Evolutionary conservation across 129 eudicot genomes (phyloP).

Genomic region (Pittosporum tobira): DNA sequence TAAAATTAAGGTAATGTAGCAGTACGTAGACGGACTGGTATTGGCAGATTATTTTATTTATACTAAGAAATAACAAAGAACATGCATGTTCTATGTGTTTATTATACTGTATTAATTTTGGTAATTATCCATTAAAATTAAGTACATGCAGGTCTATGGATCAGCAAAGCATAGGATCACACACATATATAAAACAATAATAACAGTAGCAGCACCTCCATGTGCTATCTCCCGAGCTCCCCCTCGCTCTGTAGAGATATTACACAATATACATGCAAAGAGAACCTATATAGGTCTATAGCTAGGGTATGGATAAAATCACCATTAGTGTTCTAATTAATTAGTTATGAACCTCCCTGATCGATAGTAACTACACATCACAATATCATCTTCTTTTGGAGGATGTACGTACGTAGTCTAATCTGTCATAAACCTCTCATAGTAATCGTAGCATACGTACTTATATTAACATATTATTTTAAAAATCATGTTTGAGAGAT

Average conservation of each 20-base stretch:
- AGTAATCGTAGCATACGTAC: too few relatives aligned
- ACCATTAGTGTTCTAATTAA: too few relatives aligned
- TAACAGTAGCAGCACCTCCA: slow-evolving; percentile 34
- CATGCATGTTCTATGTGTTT: slow-evolving; percentile 2
- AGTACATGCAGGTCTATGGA: slow-evolving; percentile 43
- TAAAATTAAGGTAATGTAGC: neutral
- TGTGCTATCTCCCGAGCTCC: neutral
- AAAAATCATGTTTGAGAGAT: too few relatives aligned
- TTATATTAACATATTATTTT: too few relatives aligned
- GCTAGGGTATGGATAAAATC: neutral
- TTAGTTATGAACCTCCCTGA: too few relatives aligned
- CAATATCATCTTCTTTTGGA: too few relatives aligned
- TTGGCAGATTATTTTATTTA: slow-evolving; percentile 14
- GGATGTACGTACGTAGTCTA: too few relatives aligned
- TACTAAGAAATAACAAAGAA: neutral
- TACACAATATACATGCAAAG: neutral
- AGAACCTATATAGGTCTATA: too few relatives aligned
- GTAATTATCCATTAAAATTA: slow-evolving; percentile 15
- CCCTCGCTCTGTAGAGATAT: too few relatives aligned
- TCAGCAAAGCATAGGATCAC: slow-evolving; percentile 68
- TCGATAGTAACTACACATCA: too few relatives aligned
- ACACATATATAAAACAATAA: too few relatives aligned
- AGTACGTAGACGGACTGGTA: slow-evolving; percentile 18
- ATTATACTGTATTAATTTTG: slow-evolving; percentile 1
- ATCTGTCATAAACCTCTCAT: too few relatives aligned